A percentile compares a stretch with the other conserved stretches of the same genome.
These are phyloP conservation scores for Gossypium turneri DNA, from an alignment of 345 rosid genomes.

Conservation along the genomic window DNA sequence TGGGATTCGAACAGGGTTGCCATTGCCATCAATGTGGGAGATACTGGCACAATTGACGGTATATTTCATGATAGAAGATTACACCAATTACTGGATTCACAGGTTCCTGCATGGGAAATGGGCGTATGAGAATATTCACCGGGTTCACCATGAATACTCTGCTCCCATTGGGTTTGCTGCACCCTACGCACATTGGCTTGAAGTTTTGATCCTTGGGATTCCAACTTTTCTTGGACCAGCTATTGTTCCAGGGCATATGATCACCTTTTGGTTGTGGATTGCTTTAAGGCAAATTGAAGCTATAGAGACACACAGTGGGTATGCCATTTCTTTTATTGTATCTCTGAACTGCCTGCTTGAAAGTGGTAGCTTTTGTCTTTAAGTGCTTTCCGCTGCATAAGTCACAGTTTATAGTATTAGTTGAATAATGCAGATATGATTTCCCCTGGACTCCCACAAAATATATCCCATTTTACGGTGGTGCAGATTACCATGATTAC, in stretches of 20 bases:
- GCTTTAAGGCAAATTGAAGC: slow-evolving; percentile 88
- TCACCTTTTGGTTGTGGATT: slow-evolving; percentile 92
- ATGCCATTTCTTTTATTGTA: slow-evolving; percentile 16
- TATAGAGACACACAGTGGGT: slow-evolving; percentile 97
- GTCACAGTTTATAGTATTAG: not conserved
- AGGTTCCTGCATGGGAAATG: slow-evolving; percentile 77
- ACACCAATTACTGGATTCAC: slow-evolving; percentile 85
- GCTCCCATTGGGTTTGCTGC: slow-evolving; percentile 86
- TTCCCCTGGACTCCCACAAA: slow-evolving; percentile 87
- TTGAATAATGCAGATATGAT: slow-evolving; percentile 57
- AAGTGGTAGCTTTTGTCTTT: not conserved
- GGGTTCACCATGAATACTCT: slow-evolving; percentile 77
- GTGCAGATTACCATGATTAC: slow-evolving; percentile 95
- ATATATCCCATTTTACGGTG: slow-evolving; percentile 92
- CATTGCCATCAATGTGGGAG: slow-evolving; percentile 78
- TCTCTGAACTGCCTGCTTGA: not conserved
- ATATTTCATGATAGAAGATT: slow-evolving; percentile 81
- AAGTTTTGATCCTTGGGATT: slow-evolving; percentile 79
- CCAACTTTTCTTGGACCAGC: slow-evolving; percentile 95
- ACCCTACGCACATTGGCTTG: slow-evolving; percentile 94
- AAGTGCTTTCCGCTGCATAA: not conserved
- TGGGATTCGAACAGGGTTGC: slow-evolving; percentile 62
- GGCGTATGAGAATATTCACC: slow-evolving; percentile 91
- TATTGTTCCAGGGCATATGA: slow-evolving; percentile 85
- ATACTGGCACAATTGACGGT: slow-evolving; percentile 57